phyloP scores from a whole-genome alignment of 169 alveolate genomes.

The Eimeria praecox region DNA sequence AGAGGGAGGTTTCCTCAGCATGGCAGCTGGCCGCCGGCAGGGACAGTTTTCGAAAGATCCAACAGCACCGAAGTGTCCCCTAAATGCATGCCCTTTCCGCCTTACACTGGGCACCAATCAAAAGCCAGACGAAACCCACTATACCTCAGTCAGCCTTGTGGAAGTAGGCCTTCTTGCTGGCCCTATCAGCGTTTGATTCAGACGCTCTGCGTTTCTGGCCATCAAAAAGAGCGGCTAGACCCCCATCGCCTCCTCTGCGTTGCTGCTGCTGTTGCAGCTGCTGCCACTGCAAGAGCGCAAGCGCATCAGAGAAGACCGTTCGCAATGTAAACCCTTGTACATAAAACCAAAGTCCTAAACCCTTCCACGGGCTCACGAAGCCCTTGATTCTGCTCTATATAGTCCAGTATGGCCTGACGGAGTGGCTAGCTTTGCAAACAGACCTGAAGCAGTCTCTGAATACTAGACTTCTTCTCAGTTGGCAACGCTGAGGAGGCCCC shows the following conservation, averaged over 20 bases:
- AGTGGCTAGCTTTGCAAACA: not conserved
- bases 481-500: not conserved
- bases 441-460: conserved; percentile 49
- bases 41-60: not conserved
- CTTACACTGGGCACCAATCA: not conserved
- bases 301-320: not conserved
- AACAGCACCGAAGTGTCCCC: not conserved
- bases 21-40: not conserved
- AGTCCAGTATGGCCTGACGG: not conserved
- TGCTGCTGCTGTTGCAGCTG: conserved; percentile 57
- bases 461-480: conserved; percentile 23
- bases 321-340: not conserved
- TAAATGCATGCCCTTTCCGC: not conserved
- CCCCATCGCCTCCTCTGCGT: conserved; percentile 10
- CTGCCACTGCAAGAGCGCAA: conserved; percentile 54
- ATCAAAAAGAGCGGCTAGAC: conserved; percentile 33
- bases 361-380: not conserved
- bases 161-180: conserved; percentile 34
- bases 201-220: conserved; percentile 73
- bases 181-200: conserved; percentile 14
- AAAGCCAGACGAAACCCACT: not conserved
- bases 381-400: not conserved
- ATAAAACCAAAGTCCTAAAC: not conserved
- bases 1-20: not conserved
- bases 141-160: conserved; percentile 24